phyloP scores from a whole-genome alignment of 2,329 filamentous ascomycete species.

The Onygenales sp. region DNA sequence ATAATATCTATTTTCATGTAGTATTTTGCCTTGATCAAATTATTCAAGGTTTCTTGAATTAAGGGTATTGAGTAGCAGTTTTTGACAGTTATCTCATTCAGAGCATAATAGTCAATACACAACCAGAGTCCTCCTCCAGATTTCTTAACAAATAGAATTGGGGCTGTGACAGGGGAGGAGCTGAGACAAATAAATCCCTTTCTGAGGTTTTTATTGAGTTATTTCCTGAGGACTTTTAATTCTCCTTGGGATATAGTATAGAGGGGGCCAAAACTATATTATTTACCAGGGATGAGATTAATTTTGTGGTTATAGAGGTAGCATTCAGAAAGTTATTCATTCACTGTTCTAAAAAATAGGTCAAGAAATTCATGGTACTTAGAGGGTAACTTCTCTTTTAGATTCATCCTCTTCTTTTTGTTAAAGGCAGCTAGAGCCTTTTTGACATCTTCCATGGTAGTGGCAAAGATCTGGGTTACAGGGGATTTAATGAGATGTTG shows the following conservation, averaged over 20 bases:
- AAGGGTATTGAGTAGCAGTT: slow-evolving; percentile 18
- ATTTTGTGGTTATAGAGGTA: slow-evolving; percentile 2
- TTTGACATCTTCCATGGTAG: too few species aligned
- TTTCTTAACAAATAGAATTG: background rate
- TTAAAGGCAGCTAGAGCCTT: too few species aligned
- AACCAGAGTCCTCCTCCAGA: slow-evolving; percentile 10
- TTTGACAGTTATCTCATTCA: slow-evolving; percentile 25
- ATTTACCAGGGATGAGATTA: slow-evolving; percentile 5
- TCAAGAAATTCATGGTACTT: too few species aligned
- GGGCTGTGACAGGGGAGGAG: slow-evolving; percentile 12
- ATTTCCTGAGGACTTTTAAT: slow-evolving; percentile 11
- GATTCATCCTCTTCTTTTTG: too few species aligned
- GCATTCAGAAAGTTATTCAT: too few species aligned
- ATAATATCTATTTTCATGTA: slow-evolving; percentile 18
- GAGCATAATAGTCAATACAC: slow-evolving; percentile 9
- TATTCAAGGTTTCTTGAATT: slow-evolving; percentile 17
- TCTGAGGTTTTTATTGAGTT: slow-evolving; percentile 7
- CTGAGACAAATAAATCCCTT: slow-evolving; percentile 6
- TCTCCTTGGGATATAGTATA: slow-evolving; percentile 12
- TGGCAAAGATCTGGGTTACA: too few species aligned
- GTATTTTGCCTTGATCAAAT: slow-evolving; percentile 6
- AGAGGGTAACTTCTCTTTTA: too few species aligned
- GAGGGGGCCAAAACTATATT: slow-evolving; percentile 7
- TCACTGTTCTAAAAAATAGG: too few species aligned
- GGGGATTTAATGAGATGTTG: accelerated